phyloP scores from a whole-genome alignment of 2,329 filamentous ascomycete species.

The Paraconiothyrium brasiliense region DNA sequence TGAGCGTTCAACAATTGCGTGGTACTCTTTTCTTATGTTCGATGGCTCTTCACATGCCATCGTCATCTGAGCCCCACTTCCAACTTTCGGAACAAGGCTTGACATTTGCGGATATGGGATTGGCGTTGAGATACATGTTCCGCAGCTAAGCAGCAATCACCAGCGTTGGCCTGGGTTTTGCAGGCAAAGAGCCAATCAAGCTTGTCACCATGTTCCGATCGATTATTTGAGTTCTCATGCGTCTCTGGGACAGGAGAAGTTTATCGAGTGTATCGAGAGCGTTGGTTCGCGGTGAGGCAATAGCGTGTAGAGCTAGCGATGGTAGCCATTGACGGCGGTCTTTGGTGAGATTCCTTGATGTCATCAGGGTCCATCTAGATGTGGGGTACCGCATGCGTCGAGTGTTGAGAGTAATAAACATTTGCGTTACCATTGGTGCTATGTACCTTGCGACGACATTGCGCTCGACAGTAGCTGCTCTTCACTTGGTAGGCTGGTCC shows the following conservation, averaged over 20 bases:
- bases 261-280: neutral
- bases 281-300: neutral
- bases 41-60: constrained; percentile 1
- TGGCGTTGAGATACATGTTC: neutral
- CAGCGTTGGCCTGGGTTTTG: neutral
- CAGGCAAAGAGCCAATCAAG: neutral
- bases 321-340: constrained; percentile 1
- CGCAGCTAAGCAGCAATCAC: neutral
- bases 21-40: neutral
- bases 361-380: neutral
- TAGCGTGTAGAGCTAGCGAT: constrained; percentile 4
- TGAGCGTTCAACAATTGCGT: neutral
- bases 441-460: neutral
- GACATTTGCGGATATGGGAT: neutral
- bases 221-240: neutral
- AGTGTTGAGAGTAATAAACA: neutral
- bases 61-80: constrained; percentile 4
- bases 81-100: neutral
- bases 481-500: no score
- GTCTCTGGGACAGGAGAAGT: neutral
- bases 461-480: no score
- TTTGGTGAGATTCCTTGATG: constrained; percentile 3
- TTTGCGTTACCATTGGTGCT: no score
- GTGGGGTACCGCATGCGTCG: neutral
- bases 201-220: neutral